Evolutionary conservation across 495 filamentous ascomycete genomes (phyloP), one percentile per base, ranked within the genome.

Genomic region (Apodospora peruviana): DNA sequence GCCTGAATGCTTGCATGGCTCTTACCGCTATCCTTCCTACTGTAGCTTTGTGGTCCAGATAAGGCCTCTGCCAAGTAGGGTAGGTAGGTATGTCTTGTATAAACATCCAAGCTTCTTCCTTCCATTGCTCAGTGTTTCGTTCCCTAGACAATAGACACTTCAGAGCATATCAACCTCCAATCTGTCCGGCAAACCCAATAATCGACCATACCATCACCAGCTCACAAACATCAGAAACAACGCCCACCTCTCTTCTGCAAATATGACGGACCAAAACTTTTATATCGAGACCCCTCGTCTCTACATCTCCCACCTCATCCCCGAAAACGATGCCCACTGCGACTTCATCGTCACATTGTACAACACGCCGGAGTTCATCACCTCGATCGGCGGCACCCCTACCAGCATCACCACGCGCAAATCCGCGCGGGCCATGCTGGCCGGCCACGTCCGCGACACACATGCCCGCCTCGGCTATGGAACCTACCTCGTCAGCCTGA

Each of bases 261-360:
- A 34, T 12, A 58, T 53, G 45, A 23, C 51, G 3, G 53, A 56
- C 17, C 51, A 58, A 11, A 50, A 20, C 10, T 65, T 68, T 53
- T 25, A 19, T 32, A 66, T 70, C 43, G 19, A 52, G 11, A 70
- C 67, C 17, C 40, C 55, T 11, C 65, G 70, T 8, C 64, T 73
- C 8, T 52, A 48, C 38, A 61, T 73, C 38, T 58, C 44, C 34
- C 59, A 62, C 45, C 61, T 71, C 29, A 29, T 59, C 16, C 62
- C 64, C 2, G 32, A 22, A 17, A 47, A 56, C 39, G 47, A 56
- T 43, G 22, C 32, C 2, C 70, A 73, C 53, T 60, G 60, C 50
- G 51, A 59, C 40, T 73, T 73, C 39, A 48, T 71, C 7, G 57
- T 63, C 21, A 40, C 49, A 19, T 51, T 73, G 9, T 72, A 64